phyloP scores from a whole-genome alignment of 495 filamentous ascomycete species.

The Penicillium argentinense region DNA sequence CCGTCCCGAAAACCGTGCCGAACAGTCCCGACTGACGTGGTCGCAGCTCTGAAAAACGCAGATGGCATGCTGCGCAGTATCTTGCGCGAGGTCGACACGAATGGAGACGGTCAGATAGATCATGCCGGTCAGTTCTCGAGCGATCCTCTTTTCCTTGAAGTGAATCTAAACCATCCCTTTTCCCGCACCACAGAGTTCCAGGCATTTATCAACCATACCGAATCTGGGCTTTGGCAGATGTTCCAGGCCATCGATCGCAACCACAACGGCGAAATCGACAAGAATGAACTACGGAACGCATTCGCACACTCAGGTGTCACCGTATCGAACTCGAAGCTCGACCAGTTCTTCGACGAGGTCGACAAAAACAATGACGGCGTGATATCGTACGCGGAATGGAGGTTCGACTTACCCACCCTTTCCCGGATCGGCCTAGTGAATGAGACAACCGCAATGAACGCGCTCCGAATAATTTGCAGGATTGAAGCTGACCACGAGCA shows the following conservation, averaged over 20 bases:
- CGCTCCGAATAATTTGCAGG: constrained; percentile 12
- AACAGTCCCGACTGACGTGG: constrained; percentile 28
- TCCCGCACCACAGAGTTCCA: constrained; percentile 68
- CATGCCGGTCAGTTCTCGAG: constrained; percentile 68
- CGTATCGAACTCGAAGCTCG: constrained; percentile 72
- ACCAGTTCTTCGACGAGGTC: constrained; percentile 84
- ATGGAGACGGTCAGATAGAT: constrained; percentile 84
- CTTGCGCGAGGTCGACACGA: constrained; percentile 76
- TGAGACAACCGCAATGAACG: constrained; percentile 4
- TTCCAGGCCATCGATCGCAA: constrained; percentile 88
- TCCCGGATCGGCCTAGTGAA: background rate
- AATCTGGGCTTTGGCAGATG: constrained; percentile 73
- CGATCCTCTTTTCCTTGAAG: background rate
- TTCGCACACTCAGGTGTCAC: constrained; percentile 76
- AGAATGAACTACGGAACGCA: constrained; percentile 73
- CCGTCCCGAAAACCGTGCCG: too few relatives aligned
- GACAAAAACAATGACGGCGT: constrained; percentile 86
- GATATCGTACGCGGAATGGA: constrained; percentile 94
- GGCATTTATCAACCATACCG: constrained; percentile 80
- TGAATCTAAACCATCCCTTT: background rate
- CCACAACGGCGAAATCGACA: constrained; percentile 84
- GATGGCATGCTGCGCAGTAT: constrained; percentile 81
- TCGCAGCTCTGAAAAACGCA: constrained; percentile 82
- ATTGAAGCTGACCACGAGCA: background rate
- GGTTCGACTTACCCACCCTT: constrained; percentile 55